Evolutionary conservation across 1,284 basidiomycete genomes (phyloP), one percentile per base, ranked within the genome.

Genomic region (Ganoderma boninense): DNA sequence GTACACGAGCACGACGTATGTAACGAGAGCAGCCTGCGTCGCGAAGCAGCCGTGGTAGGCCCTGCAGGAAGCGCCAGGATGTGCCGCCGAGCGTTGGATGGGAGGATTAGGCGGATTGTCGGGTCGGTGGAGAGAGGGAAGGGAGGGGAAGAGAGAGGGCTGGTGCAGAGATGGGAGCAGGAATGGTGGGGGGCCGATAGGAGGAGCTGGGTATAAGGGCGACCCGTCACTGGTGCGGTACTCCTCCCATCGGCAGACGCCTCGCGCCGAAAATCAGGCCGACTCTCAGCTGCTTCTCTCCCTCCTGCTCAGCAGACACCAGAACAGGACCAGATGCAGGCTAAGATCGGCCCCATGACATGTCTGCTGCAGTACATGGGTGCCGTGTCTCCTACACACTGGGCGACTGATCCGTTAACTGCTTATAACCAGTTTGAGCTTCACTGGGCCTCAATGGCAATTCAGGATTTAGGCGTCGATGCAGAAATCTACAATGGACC

Each of bases 181-280:
- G 44, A 46, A 46, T 18, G 18, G n/a, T 13, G n/a, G 40, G 59
- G n/a, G 18, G n/a, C n/a, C 40, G 8, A n/a, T 23, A 0, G 40
- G 60, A 14, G n/a, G 23, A 23, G 49, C 49, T 26, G 49, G 23
- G 40, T 20, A 8, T 62, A 42, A 43, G 60, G 57, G 35, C 57
- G 7, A 60, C 40, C 38, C 13, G 60, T 62, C 60, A 62, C 60
- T 42, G 60, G 60, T 62, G 60, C 60, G 60, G 60, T 62, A 62
- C 60, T 44, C 60, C 11, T 20, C 57, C 32, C 29, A 35, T 60
- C 35, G 29, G 20, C 60, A 43, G 38, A 42, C 60, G 40, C 40
- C 60, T n/a, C 13, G 4, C 38, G 35, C 57, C 38, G 57, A 40
- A 11, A 20, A 61, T 61, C 38, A 49, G 18, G 29, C 29, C 23